Conservation (phyloP, 805 yeast genomes). For the Kurtzmaniella fragi region DNA sequence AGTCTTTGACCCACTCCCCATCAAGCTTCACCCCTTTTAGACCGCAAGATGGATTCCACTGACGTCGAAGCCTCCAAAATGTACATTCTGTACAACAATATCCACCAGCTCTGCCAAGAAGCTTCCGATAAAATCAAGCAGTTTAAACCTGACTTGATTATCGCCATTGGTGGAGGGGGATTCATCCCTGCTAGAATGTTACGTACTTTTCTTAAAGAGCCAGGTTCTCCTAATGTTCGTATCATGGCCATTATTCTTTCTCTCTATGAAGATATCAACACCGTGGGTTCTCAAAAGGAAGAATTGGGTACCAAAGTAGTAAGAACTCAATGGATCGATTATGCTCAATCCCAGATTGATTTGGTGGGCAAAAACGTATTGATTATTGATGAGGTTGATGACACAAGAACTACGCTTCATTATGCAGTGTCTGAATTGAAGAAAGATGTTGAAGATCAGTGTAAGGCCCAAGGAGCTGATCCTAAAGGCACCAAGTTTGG, state of each 20-base stretch:
- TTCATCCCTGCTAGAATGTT: slow-evolving; percentile 96
- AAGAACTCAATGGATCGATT: slow-evolving; percentile 83
- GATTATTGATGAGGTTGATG: slow-evolving; percentile 82
- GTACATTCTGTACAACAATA: slow-evolving; percentile 76
- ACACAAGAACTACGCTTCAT: slow-evolving; percentile 78
- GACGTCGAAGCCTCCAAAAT: slow-evolving; percentile 39
- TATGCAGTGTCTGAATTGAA: slow-evolving; percentile 72
- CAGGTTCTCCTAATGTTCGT: slow-evolving; percentile 82
- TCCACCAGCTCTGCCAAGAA: slow-evolving; percentile 68
- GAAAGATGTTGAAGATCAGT: slow-evolving; percentile 64
- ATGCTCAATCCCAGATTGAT: slow-evolving; percentile 55
- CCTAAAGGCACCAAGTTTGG: slow-evolving; percentile 57
- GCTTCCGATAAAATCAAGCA: slow-evolving; percentile 56
- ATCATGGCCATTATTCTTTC: slow-evolving; percentile 94
- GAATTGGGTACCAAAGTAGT: slow-evolving; percentile 57
- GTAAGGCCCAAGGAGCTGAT: slow-evolving; percentile 45
- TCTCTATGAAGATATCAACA: slow-evolving; percentile 75
- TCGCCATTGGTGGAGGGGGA: slow-evolving; percentile 98
- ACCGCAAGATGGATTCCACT: slow-evolving; percentile 8
- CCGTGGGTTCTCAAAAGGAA: slow-evolving; percentile 54
- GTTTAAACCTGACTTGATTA: slow-evolving; percentile 83
- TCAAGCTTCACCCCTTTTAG: not conserved
- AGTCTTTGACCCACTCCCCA: not conserved
- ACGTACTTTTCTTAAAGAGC: slow-evolving; percentile 85
- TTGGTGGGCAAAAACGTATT: slow-evolving; percentile 66